Conservation (phyloP, 805 yeast species). For the Metschnikowia aberdeeniae region DNA sequence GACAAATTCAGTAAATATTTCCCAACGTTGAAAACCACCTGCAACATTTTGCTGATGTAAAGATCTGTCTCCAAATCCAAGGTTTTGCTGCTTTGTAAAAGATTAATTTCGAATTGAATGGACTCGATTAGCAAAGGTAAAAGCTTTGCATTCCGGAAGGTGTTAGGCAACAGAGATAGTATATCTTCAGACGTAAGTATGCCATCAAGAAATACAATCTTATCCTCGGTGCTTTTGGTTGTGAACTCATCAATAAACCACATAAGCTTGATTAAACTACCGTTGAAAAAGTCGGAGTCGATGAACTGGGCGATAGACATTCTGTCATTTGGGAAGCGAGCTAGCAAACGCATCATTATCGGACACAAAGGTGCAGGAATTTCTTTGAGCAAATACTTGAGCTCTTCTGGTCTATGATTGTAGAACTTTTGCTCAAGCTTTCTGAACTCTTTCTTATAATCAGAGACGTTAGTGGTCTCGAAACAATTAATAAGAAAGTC, state of each 20-base stretch:
- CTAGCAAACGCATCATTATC: constrained; percentile 50
- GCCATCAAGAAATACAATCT: constrained; percentile 62
- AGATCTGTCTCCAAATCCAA: constrained; percentile 30
- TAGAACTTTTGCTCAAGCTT: constrained; percentile 45
- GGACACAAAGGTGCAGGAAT: constrained; percentile 56
- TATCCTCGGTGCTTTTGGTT: constrained; percentile 66
- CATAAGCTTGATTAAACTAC: constrained; percentile 75
- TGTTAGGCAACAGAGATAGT: constrained; percentile 33
- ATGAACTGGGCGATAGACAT: constrained; percentile 61
- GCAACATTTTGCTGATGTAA: constrained; percentile 45
- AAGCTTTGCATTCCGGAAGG: constrained; percentile 62
- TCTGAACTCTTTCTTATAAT: constrained; percentile 53
- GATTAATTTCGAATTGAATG: constrained; percentile 37
- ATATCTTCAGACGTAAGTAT: constrained; percentile 36
- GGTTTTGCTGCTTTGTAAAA: constrained; percentile 13
- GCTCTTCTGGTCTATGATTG: constrained; percentile 32
- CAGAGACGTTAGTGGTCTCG: constrained; percentile 50
- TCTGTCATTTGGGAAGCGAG: constrained; percentile 55
- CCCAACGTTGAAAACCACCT: constrained; percentile 61
- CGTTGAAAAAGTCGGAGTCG: constrained; percentile 73
- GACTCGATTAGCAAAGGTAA: constrained; percentile 62
- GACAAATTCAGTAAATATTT: constrained; percentile 66
- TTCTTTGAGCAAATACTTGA: constrained; percentile 45
- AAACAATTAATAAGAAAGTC: constrained; percentile 40
- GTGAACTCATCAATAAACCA: constrained; percentile 79